phyloP scores from a whole-genome alignment of 176 grass and related monocot genomes.

The Sorghum bicolor region Sorghum_bicolor_NCBIv3 NC_012871.2:69091501-69092000 shows the following conservation, averaged over 20 bases:
- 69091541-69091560: slow-evolving; percentile 79
- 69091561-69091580: slow-evolving; percentile 94
- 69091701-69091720: slow-evolving; percentile 63
- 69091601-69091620: slow-evolving; percentile 91
- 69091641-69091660: slow-evolving; percentile 18
- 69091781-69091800: slow-evolving; percentile 91
- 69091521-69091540: slow-evolving; percentile 56
- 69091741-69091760: slow-evolving; percentile 79
- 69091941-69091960: slow-evolving; percentile 77
- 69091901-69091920: slow-evolving; percentile 88
- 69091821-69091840: slow-evolving; percentile 92
- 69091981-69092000: slow-evolving; percentile 64
- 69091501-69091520: slow-evolving; percentile 64
- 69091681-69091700: slow-evolving; percentile 7
- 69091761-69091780: slow-evolving; percentile 93
- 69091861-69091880: slow-evolving; percentile 90
- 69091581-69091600: slow-evolving; percentile 91
- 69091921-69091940: slow-evolving; percentile 93
- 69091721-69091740: slow-evolving; percentile 85
- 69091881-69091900: slow-evolving; percentile 86
- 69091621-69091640: slow-evolving; percentile 12
- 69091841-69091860: slow-evolving; percentile 66
- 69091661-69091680: background rate
- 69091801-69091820: slow-evolving; percentile 63
- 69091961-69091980: slow-evolving; percentile 72